Evolutionary conservation across 345 rosid genomes (phyloP), one percentile per base, ranked within the genome.

Genomic region (Gossypium ekmanianum): DNA sequence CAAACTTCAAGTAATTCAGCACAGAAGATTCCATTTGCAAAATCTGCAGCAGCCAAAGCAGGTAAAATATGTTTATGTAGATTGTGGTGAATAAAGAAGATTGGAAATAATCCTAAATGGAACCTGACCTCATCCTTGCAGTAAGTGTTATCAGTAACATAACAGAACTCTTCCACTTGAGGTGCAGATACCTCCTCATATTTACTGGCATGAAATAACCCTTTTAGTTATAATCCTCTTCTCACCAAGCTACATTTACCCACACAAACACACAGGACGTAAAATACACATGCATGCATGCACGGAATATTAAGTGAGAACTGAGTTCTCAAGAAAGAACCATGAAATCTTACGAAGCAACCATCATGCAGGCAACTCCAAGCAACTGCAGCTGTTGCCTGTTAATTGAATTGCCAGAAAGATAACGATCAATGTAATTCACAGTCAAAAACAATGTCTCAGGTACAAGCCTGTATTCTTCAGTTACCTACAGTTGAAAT

Each of bases 161-260:
- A 92, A 75, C 97, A 91, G 79, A 94, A 94, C 81, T 90, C 93
- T 73, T 91, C 97, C 76, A 89, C 98, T 78, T 87, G 97, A 10
- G 98, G 97, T 16, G 94, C 94, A 79, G 90, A 89, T 52, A 92
- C 85, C 82, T 94, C 98, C 75, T 94, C 98, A 18, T 94, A 94
- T 79, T 94, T 94, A 50, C 97, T 92, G 89, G 3, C 72, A 82
- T 50, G 39, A 20, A 50, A 70, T 39, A 16, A 73, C 55, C 55
- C 72, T 14, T 67, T 77, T 20, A 54, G 71, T 75, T 76, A 79
- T 47, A 58, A 18, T 14, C 54, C 14, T 27, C 41, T 75, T 29
- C 58, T 17, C 17, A 17, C 6, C 12, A 52, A 6, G 47, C 11
- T 16, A 55, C 47, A 70, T 16, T 24, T 52, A 54, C 17, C 41